A percentile compares a stretch with the other conserved stretches of the same genome.
phyloP scores from a whole-genome alignment of 768 basidiomycete genomes.

The Mycena epipterygia region DNA sequence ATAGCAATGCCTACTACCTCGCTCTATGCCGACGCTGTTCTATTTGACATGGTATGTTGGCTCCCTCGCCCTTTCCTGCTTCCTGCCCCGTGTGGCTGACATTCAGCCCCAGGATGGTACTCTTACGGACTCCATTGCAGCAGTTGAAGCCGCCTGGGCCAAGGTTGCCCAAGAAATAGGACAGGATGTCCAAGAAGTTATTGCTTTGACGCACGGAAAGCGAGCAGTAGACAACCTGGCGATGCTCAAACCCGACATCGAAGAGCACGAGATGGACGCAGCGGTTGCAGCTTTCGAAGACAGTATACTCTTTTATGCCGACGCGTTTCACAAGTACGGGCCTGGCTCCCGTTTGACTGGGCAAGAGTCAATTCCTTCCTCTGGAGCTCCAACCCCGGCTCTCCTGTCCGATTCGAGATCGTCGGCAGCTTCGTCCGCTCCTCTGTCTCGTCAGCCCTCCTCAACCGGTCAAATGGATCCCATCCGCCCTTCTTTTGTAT shows the following conservation, averaged over 20 bases:
- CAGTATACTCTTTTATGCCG: constrained; percentile 75
- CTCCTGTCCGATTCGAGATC: constrained; percentile 57
- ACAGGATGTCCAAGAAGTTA: constrained; percentile 76
- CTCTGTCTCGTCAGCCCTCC: constrained; percentile 39
- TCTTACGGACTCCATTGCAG: constrained; percentile 79
- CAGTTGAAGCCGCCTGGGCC: constrained; percentile 83
- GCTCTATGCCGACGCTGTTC: constrained; percentile 69
- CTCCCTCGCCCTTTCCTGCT: neutral
- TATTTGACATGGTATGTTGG: constrained; percentile 75
- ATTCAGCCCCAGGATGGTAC: constrained; percentile 68
- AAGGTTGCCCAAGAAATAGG: constrained; percentile 79
- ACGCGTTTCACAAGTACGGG: constrained; percentile 64
- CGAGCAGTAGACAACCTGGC: constrained; percentile 82
- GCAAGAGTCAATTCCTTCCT: constrained; percentile 35
- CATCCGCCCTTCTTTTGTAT: constrained; percentile 64
- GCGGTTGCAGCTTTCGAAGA: constrained; percentile 75
- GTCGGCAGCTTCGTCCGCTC: constrained; percentile 39
- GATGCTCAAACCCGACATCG: constrained; percentile 70
- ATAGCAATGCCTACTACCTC: constrained; percentile 36
- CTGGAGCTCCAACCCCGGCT: constrained; percentile 58
- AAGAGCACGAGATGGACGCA: constrained; percentile 66
- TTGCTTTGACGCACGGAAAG: constrained; percentile 84
- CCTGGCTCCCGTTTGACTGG: constrained; percentile 47
- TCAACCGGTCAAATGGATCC: constrained; percentile 51
- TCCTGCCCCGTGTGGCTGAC: constrained; percentile 39